A percentile compares a stretch with the other conserved stretches of the same genome.
These are phyloP conservation scores for Zanthoxylum bungeanum DNA, from an alignment of 345 rosid genomes.

Conservation along the genomic window DNA sequence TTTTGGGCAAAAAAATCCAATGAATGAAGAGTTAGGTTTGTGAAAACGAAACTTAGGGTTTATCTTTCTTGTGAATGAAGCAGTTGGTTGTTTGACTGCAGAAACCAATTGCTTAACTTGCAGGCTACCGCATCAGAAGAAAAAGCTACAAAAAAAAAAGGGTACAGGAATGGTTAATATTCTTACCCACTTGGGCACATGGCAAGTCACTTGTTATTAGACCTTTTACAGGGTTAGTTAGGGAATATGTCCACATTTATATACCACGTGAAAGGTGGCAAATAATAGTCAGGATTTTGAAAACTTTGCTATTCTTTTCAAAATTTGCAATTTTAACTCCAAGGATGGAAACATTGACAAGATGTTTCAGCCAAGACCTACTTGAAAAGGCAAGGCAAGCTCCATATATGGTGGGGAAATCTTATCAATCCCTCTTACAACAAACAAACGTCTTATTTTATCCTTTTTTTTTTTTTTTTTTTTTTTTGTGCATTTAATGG, in stretches of 20 bases:
- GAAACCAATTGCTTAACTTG: constrained; percentile 48
- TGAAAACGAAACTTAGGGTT: constrained; percentile 39
- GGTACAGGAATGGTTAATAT: constrained; percentile 2
- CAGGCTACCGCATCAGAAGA: constrained; percentile 38
- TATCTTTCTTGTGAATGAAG: constrained; percentile 44
- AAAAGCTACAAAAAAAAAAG: constrained; percentile 20
- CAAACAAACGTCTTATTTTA: too few species aligned
- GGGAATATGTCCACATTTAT: constrained; percentile 8
- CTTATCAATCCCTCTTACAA: constrained; percentile 20
- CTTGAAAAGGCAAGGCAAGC: constrained; percentile 15
- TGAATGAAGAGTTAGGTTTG: constrained; percentile 44
- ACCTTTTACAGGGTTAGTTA: background rate
- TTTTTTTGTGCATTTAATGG: background rate
- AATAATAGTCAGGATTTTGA: constrained; percentile 2
- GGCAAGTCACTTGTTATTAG: background rate
- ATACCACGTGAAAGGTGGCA: constrained; percentile 10
- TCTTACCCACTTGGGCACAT: background rate
- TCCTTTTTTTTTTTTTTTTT: too few species aligned
- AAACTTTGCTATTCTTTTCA: background rate
- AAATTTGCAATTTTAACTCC: background rate
- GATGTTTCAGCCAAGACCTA: constrained; percentile 31
- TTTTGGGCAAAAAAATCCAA: constrained; percentile 28
- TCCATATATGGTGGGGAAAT: constrained; percentile 28
- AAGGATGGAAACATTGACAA: constrained; percentile 15
- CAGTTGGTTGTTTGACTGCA: constrained; percentile 20